These are phyloP conservation scores for Penicillium malachiteum DNA, from an alignment of 495 filamentous ascomycete species.

Conservation along the genomic window DNA sequence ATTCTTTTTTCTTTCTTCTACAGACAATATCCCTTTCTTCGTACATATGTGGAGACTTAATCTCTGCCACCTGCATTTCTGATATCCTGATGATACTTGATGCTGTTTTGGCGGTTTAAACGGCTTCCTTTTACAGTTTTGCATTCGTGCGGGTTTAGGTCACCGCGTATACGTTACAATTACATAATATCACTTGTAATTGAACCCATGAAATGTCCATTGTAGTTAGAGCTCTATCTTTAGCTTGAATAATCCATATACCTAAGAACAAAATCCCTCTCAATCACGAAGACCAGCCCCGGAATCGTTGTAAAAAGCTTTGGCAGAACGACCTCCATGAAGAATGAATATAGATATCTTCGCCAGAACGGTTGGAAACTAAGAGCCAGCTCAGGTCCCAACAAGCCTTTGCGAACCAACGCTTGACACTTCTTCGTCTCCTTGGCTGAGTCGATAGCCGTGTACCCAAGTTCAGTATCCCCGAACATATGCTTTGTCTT, in stretches of 20 bases:
- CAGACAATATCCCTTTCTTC: not conserved
- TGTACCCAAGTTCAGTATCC: constrained; percentile 13
- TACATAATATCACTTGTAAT: constrained; percentile 4
- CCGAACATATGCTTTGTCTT: constrained; percentile 17
- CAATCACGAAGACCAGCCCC: constrained; percentile 14
- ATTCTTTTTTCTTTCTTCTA: not conserved
- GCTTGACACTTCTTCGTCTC: constrained; percentile 22
- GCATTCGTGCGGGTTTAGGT: constrained; percentile 2
- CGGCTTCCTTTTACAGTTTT: not conserved
- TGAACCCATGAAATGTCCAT: too few species aligned
- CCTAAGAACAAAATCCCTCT: not conserved
- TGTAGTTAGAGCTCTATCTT: too few species aligned
- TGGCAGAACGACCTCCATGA: constrained; percentile 18
- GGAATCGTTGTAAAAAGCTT: constrained; percentile 19
- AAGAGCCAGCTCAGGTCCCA: constrained; percentile 21
- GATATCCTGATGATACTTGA: constrained; percentile 8
- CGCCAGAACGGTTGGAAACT: constrained; percentile 23
- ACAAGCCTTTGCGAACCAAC: constrained; percentile 19
- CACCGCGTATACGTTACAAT: not conserved
- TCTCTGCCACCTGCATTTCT: constrained; percentile 3
- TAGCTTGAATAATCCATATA: too few species aligned
- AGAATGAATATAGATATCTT: constrained; percentile 19
- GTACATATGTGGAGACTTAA: not conserved
- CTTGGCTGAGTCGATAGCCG: constrained; percentile 18
- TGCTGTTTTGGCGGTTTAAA: not conserved